A percentile compares a stretch with the other conserved stretches of the same genome.
Evolutionary conservation across 371 early-diverging fungal genomes (phyloP).

Genomic region (Encephalitozoon hellem): DNA sequence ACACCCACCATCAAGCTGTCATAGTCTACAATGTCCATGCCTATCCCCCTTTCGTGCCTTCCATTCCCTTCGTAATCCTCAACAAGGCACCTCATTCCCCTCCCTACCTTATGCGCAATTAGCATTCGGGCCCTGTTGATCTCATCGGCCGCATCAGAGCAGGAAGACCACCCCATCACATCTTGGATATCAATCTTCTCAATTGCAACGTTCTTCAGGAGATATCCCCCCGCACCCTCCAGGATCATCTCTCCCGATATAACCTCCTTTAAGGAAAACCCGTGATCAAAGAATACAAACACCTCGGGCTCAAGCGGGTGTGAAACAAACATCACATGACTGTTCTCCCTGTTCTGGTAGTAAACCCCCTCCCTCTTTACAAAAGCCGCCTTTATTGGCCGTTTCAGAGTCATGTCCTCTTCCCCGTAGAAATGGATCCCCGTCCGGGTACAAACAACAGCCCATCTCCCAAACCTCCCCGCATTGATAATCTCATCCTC

Average conservation of each 20-base stretch:
- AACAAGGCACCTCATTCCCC: neutral
- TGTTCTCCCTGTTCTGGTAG: slow-evolving; percentile 1
- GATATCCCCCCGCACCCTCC: neutral
- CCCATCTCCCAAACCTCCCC: neutral
- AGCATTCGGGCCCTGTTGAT: neutral
- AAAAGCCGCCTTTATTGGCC: neutral
- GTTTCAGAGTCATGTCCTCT: neutral
- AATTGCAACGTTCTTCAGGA: neutral
- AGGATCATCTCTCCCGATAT: neutral
- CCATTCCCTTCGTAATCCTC: neutral
- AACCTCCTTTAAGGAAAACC: neutral
- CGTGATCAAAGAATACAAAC: neutral
- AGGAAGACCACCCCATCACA: neutral
- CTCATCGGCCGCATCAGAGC: neutral
- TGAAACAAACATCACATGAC: neutral
- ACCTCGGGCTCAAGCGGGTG: slow-evolving; percentile 15
- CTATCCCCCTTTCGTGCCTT: neutral
- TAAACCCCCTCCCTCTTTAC: neutral
- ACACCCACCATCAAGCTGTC: neutral
- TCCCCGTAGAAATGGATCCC: slow-evolving; percentile 18
- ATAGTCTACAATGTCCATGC: neutral
- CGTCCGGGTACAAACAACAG: slow-evolving; percentile 9
- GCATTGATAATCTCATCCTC: neutral
- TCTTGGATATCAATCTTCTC: neutral
- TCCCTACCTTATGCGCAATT: neutral